These are phyloP conservation scores for Diaporthe amygdali DNA, from an alignment of 2,329 filamentous ascomycete species.

Conservation along the genomic window DNA sequence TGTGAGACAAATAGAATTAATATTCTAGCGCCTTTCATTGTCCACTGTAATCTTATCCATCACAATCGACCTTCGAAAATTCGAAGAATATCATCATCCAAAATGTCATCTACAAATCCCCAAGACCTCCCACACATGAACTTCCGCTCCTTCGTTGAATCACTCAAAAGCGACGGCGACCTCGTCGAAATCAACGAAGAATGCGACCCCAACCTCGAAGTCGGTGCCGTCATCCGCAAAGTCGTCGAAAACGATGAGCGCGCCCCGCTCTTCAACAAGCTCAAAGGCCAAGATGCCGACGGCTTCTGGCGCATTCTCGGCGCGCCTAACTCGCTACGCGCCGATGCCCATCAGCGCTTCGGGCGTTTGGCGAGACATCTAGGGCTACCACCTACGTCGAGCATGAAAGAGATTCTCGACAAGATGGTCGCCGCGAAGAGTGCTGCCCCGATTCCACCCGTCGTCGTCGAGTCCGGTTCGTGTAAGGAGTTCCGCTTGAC, in stretches of 20 bases:
- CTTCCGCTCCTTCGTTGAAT: conserved; percentile 52
- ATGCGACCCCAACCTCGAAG: conserved; percentile 51
- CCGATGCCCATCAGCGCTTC: conserved; percentile 37
- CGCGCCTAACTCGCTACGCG: conserved; percentile 44
- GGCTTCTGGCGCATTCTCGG: conserved; percentile 55
- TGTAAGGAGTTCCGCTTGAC: conserved; percentile 48
- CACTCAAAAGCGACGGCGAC: conserved; percentile 46
- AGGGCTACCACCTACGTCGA: conserved; percentile 42
- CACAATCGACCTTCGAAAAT: neutral
- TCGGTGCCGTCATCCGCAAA: conserved; percentile 49
- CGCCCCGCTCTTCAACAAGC: conserved; percentile 57
- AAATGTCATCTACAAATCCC: neutral
- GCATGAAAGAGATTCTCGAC: conserved; percentile 44
- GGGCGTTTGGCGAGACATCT: conserved; percentile 48
- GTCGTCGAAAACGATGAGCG: conserved; percentile 51
- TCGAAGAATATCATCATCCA: neutral
- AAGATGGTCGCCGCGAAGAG: conserved; percentile 45
- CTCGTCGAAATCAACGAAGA: conserved; percentile 49
- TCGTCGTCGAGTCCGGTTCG: conserved; percentile 40
- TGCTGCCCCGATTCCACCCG: conserved; percentile 36
- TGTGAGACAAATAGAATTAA: no score
- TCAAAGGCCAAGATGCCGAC: conserved; percentile 48
- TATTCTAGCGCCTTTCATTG: neutral
- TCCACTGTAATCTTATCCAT: neutral
- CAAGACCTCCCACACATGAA: conserved; percentile 19